A percentile compares a stretch with the other conserved stretches of the same genome.
phyloP scores from a whole-genome alignment of 768 basidiomycete species.

The Termitomyces sp. region DNA sequence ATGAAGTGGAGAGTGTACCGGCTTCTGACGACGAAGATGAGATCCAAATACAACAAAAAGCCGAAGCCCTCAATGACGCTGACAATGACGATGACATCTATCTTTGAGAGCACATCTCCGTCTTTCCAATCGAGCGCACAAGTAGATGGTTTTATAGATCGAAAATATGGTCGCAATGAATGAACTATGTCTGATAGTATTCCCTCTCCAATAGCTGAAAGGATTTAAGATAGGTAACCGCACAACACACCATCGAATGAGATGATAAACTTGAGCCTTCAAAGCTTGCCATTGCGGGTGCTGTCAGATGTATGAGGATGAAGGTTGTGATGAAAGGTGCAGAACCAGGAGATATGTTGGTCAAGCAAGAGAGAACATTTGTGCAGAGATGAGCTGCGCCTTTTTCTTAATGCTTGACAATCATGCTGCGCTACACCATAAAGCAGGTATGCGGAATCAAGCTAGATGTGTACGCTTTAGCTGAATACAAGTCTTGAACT shows the following conservation, averaged over 20 bases:
- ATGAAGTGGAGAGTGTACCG: too few relatives aligned
- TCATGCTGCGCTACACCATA: neutral
- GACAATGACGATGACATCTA: too few relatives aligned
- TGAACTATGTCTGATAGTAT: conserved; percentile 82
- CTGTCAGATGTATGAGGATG: conserved; percentile 72
- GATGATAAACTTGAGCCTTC: conserved; percentile 69
- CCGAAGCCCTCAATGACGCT: too few relatives aligned
- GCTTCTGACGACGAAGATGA: too few relatives aligned
- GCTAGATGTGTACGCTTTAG: neutral
- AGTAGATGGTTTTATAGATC: too few relatives aligned
- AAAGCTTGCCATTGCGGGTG: conserved; percentile 65
- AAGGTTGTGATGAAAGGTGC: conserved; percentile 77
- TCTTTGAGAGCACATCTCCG: too few relatives aligned
- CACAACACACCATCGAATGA: conserved; percentile 60
- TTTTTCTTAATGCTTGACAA: neutral
- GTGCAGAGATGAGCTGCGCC: neutral
- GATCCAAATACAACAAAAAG: too few relatives aligned
- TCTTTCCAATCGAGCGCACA: too few relatives aligned
- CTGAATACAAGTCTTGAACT: too few relatives aligned
- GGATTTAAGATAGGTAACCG: neutral
- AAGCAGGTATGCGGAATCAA: too few relatives aligned
- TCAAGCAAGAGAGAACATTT: conserved; percentile 32
- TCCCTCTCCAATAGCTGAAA: conserved; percentile 73
- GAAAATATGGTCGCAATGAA: too few relatives aligned
- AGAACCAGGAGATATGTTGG: conserved; percentile 58